Evolutionary conservation across 1,284 basidiomycete species (phyloP).

Genomic region (Cutaneotrichosporon sp.): DNA sequence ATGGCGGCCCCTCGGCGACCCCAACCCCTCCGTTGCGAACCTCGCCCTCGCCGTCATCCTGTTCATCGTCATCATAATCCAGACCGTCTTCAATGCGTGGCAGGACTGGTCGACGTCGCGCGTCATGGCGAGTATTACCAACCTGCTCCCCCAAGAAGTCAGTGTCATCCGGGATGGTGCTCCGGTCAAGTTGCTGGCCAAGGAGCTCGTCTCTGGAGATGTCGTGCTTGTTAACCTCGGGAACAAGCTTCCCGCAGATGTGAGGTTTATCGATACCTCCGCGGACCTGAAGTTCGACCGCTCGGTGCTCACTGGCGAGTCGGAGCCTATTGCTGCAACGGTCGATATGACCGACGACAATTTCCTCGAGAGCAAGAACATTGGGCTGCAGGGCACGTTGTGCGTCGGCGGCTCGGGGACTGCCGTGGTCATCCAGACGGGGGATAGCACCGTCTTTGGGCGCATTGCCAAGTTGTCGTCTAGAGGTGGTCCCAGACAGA

Average conservation of each 20-base stretch:
- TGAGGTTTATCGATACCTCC: slow-evolving; percentile 54
- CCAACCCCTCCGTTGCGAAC: slow-evolving; percentile 49
- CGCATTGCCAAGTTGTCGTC: slow-evolving; percentile 58
- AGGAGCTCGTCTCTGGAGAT: slow-evolving; percentile 48
- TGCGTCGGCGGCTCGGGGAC: slow-evolving; percentile 58
- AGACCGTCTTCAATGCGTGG: slow-evolving; percentile 46
- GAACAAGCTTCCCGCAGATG: slow-evolving; percentile 52
- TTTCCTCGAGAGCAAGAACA: slow-evolving; percentile 60
- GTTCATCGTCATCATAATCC: slow-evolving; percentile 51
- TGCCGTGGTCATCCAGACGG: slow-evolving; percentile 57
- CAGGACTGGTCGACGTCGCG: slow-evolving; percentile 48
- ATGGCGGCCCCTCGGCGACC: slow-evolving; percentile 51
- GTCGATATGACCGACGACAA: slow-evolving; percentile 57
- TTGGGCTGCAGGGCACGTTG: slow-evolving; percentile 61
- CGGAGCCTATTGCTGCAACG: slow-evolving; percentile 55
- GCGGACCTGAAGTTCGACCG: slow-evolving; percentile 60
- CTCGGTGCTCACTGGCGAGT: slow-evolving; percentile 61
- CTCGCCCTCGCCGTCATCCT: slow-evolving; percentile 52
- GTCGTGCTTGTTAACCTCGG: slow-evolving; percentile 46
- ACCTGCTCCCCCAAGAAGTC: slow-evolving; percentile 50
- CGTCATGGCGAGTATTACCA: slow-evolving; percentile 50
- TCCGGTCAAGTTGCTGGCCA: slow-evolving; percentile 32
- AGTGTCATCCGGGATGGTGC: slow-evolving; percentile 47
- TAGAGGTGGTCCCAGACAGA: slow-evolving; percentile 50
- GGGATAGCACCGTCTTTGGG: slow-evolving; percentile 59